Percentiles rank a stretch among this genome's conserved stretches.
These are phyloP conservation scores for Lactarius indigo DNA, from an alignment of 768 basidiomycete genomes.

Conservation along the genomic window DNA sequence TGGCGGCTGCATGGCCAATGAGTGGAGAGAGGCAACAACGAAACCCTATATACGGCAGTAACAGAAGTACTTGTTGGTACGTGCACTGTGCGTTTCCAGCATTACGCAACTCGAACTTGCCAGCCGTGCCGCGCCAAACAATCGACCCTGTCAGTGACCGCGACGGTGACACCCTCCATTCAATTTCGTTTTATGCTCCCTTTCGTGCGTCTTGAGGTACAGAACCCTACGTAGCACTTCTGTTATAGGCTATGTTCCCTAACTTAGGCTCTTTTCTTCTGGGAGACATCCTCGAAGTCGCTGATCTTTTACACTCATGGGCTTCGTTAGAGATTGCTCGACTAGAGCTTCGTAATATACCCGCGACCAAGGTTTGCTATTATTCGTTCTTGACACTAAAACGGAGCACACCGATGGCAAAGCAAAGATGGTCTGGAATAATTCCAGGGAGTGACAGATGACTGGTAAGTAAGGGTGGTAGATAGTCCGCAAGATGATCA, in stretches of 20 bases:
- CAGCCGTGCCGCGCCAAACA: too few species aligned
- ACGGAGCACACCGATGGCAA: not conserved
- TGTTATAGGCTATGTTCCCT: not conserved
- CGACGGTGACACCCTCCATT: too few species aligned
- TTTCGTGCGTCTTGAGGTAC: too few species aligned
- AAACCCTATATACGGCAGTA: too few species aligned
- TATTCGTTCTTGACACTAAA: not conserved
- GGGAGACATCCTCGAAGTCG: not conserved
- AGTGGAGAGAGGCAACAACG: not conserved
- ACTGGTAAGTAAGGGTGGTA: not conserved
- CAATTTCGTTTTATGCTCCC: too few species aligned
- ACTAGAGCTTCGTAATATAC: not conserved
- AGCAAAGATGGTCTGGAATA: not conserved
- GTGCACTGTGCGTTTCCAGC: not conserved
- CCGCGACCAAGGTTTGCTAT: not conserved
- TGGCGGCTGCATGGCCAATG: conserved; percentile 15
- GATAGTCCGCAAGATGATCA: conserved; percentile 24
- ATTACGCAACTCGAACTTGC: not conserved
- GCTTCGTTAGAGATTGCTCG: not conserved
- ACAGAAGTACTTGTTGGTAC: not conserved
- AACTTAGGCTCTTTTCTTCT: not conserved
- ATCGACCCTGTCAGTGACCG: too few species aligned
- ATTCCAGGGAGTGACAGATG: not conserved
- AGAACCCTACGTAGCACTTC: too few species aligned
- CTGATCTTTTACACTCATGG: not conserved